Evolutionary conservation across 2,329 filamentous ascomycete genomes (phyloP).

Genomic region (Akanthomyces muscarius): DNA sequence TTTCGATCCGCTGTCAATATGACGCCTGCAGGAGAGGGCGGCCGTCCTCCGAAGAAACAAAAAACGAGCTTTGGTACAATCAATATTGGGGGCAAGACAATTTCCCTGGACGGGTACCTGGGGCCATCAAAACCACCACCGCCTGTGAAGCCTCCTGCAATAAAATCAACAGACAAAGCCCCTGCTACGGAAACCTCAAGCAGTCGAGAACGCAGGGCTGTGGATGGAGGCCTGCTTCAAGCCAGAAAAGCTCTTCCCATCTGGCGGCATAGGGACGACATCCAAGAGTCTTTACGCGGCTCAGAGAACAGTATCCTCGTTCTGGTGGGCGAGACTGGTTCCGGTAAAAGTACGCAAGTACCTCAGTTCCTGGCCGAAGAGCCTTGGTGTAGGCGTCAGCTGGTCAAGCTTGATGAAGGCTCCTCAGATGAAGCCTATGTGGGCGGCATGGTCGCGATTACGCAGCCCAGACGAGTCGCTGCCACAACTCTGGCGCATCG

Average conservation of each 20-base stretch:
- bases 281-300: conserved; percentile 56
- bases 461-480: conserved; percentile 88
- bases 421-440: conserved; percentile 46
- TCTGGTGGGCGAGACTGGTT: conserved; percentile 89
- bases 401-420: conserved; percentile 42
- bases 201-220: conserved; percentile 16
- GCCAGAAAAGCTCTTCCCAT: conserved; percentile 72
- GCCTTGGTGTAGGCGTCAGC: conserved; percentile 68
- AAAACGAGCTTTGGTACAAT: conserved; percentile 37
- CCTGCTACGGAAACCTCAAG: not conserved
- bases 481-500: conserved; percentile 86
- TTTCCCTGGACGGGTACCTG: conserved; percentile 49
- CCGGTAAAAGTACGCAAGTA: conserved; percentile 94
- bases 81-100: conserved; percentile 44
- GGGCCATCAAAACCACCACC: conserved; percentile 34
- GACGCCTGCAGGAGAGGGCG: conserved; percentile 24
- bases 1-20: conserved; percentile 19
- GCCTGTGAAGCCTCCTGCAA: conserved; percentile 21
- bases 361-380: conserved; percentile 82
- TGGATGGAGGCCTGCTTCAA: conserved; percentile 35
- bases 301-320: conserved; percentile 68
- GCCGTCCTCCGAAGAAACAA: conserved; percentile 35
- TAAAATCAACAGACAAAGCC: not conserved
- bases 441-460: conserved; percentile 84
- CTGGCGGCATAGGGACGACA: conserved; percentile 68